Conservation (phyloP, 2,329 filamentous ascomycete genomes). For the Plenodomus tracheiphilus region DNA sequence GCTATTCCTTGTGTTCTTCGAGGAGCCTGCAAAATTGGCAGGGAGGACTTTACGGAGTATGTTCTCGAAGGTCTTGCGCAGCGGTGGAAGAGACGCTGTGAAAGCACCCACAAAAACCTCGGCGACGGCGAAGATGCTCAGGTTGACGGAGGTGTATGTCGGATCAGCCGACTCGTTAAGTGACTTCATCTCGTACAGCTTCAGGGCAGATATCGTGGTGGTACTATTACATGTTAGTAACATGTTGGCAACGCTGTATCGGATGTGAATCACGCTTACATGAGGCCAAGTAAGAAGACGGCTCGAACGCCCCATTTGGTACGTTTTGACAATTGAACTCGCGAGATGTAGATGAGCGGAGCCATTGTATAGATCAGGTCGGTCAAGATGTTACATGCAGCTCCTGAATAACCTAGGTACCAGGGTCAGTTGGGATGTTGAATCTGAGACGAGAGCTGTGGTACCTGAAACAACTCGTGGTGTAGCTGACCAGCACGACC, state of each 20-base stretch:
- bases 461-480: slow-evolving; percentile 28
- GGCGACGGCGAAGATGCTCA: slow-evolving; percentile 26
- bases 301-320: slow-evolving; percentile 32
- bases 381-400: slow-evolving; percentile 29
- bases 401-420: slow-evolving; percentile 24
- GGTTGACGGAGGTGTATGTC: slow-evolving; percentile 26
- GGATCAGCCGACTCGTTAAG: slow-evolving; percentile 24
- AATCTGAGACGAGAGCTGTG: background rate
- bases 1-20: slow-evolving; percentile 16
- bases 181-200: slow-evolving; percentile 30
- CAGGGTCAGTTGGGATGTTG: background rate
- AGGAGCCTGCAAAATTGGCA: slow-evolving; percentile 17
- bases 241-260: background rate
- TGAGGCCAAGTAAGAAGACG: slow-evolving; percentile 30
- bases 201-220: slow-evolving; percentile 30
- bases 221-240: slow-evolving; percentile 16
- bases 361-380: slow-evolving; percentile 30
- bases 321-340: slow-evolving; percentile 27
- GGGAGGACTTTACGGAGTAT: slow-evolving; percentile 22
- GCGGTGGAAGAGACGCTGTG: slow-evolving; percentile 30
- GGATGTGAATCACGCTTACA: slow-evolving; percentile 16
- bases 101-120: slow-evolving; percentile 34
- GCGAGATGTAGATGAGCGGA: slow-evolving; percentile 26
- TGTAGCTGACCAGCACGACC: slow-evolving; percentile 25
- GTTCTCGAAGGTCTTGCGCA: slow-evolving; percentile 32